Base-by-base conservation (phyloP, 2,329 filamentous ascomycete genomes). In the Monosporascus sp. region DNA sequence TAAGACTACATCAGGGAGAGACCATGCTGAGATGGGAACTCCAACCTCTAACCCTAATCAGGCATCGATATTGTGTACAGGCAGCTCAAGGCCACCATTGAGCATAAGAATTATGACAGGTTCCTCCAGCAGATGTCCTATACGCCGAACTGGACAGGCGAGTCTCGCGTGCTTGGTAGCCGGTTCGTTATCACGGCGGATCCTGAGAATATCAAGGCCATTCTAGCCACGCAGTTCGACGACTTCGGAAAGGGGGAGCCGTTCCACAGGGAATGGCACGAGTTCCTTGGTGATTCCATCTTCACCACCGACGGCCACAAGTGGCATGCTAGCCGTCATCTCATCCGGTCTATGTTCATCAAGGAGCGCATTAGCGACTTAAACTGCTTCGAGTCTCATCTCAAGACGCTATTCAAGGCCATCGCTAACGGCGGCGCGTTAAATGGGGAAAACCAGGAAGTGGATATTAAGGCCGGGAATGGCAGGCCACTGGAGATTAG, bases 341-440 rank as follows among this genome's bases (percentile, higher is more conserved):
- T 96, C 55, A 85, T 97, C 57, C 80, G 91, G 2, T 91, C 92
- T 0, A 90, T 95, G 65, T 96, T 96, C 70, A 85, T 91, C 64
- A 88, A 87, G 62, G 88, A 95, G 64, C 87, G 91, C 20, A 82
- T 96, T 37, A 88, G 86, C 58, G 89, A 96, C 68, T 73, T 96
- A 55, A 79, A 90, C 50, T 85, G 87, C 55, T 92, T 96, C 66
- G 92, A 96, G 72, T 75, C 78, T 22, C 91, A 96, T 66, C 80
- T 92, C 24, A 78, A 89, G 64, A 80, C 83, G 0, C 76, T 96
- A n/a, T 82, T 95, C 67, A 75, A 77, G 20, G 78, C 86, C 60
- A 81, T 95, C 57, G 77, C 79, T 28, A 80, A 83, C 51, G 78
- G 78, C 1, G 78, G 79, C 0, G 75, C 76, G 7, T 74, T 85